Percentiles rank a stretch among this genome's conserved stretches.
Evolutionary conservation across 169 alveolate genomes (phyloP).

Genomic region (Cyclospora cayetanensis): DNA sequence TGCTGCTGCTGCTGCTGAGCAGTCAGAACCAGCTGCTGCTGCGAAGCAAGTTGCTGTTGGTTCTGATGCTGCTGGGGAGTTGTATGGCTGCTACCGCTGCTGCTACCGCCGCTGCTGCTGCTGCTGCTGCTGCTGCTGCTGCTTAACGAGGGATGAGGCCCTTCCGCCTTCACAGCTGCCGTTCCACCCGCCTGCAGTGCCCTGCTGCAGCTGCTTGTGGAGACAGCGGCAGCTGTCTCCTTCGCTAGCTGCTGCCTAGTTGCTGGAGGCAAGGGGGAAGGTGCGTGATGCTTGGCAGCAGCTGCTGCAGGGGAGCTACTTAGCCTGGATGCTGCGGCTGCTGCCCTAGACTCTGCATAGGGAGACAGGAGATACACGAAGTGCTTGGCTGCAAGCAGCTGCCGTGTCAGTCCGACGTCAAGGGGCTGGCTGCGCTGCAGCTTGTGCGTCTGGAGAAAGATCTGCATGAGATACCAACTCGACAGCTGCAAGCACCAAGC

Average conservation of each 20-base stretch:
- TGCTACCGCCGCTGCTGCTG: constrained; percentile 4
- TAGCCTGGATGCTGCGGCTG: background rate
- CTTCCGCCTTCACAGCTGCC: background rate
- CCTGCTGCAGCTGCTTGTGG: background rate
- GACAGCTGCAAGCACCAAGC: background rate
- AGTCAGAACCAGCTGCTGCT: background rate
- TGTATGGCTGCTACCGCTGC: background rate
- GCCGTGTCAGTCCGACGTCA: background rate
- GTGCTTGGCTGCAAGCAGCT: constrained; percentile 3
- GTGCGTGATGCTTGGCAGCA: background rate
- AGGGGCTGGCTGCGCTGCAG: constrained; percentile 20
- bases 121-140: constrained; percentile 18
- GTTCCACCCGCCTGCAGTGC: background rate
- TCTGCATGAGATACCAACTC: constrained; percentile 8
- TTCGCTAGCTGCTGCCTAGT: constrained; percentile 23
- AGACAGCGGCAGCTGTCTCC: background rate
- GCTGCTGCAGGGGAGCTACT: background rate
- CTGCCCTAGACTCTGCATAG: background rate
- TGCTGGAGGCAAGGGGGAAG: background rate
- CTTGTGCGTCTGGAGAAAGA: constrained; percentile 1
- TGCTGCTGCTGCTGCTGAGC: constrained; percentile 27
- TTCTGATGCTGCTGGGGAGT: background rate
- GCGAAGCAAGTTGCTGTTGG: background rate
- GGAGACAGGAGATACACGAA: constrained; percentile 10
- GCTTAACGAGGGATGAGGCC: background rate